Evolutionary conservation across 2,329 filamentous ascomycete genomes (phyloP), one percentile per base, ranked within the genome.

Genomic region (Colletotrichum sp.): DNA sequence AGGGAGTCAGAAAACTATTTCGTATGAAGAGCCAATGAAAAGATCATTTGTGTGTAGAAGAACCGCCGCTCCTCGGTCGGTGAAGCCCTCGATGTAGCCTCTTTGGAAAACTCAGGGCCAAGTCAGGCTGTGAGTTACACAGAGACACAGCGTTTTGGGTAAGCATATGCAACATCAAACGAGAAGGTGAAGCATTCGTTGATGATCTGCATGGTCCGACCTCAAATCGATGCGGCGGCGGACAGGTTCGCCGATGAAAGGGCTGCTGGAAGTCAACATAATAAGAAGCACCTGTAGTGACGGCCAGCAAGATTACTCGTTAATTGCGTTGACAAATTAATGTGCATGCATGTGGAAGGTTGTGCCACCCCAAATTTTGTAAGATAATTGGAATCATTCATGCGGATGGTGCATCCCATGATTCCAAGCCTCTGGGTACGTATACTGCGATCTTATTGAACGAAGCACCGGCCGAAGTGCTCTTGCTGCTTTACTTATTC

Each of bases 11-110:
- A 32, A 34, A 32, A 32, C 30, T 34, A 6, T 34, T 6, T 34
- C 32, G 0, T 34, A 13, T 34, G 1, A 34, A 44, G 18, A 44
- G 18, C 39, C 39, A 44, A n/a, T 44, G 8, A 44, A 1, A 44
- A 1, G 6, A 5, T 0, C 3, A 3, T 44, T 1, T 44, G 39
- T 44, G 4, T 44, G 36, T n/a, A 2, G 18, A n/a, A 44, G 18
- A 44, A 3, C 18, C 39, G 18, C 8, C 5, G 2, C 39, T 3
- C 8, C 44, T 13, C 39, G 8, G 9, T 44, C 39, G 39, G 18
- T 0, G 39, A 44, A 10, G 44, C 44, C 16, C 36, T 44, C 1
- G 3, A 13, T 13, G 5, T 12, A 49, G 44, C 4, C 6, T 49
- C n/a, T 21, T 21, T n/a, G 18, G 9, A 49, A 49, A 21, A 2